phyloP scores from a whole-genome alignment of 2,329 filamentous ascomycete species.

The Corynespora cassiicola region DNA sequence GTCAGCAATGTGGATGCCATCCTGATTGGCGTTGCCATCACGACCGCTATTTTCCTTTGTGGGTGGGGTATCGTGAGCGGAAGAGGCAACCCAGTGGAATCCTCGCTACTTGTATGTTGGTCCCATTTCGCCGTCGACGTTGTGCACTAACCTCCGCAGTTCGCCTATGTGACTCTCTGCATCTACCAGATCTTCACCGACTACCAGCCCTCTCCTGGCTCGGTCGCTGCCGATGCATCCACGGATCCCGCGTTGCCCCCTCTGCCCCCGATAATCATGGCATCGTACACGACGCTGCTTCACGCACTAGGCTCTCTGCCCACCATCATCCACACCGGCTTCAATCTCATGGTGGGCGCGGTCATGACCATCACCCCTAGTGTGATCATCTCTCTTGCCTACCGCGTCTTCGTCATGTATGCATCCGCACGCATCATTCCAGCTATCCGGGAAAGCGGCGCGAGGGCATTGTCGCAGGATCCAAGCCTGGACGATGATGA shows the following conservation, averaged over 20 bases:
- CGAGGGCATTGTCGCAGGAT: slow-evolving; percentile 81
- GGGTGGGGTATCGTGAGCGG: slow-evolving; percentile 94
- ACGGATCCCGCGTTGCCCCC: slow-evolving; percentile 89
- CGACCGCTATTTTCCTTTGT: slow-evolving; percentile 89
- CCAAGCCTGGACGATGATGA: slow-evolving; percentile 86
- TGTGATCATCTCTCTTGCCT: slow-evolving; percentile 92
- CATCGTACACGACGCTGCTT: slow-evolving; percentile 90
- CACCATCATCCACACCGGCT: slow-evolving; percentile 79
- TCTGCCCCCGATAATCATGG: slow-evolving; percentile 98
- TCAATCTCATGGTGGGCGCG: slow-evolving; percentile 87
- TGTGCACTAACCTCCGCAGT: slow-evolving; percentile 52
- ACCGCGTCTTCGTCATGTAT: slow-evolving; percentile 94
- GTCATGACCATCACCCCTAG: slow-evolving; percentile 95
- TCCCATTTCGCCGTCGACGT: neutral
- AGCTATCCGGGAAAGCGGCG: slow-evolving; percentile 85
- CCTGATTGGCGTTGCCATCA: slow-evolving; percentile 90
- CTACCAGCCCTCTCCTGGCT: slow-evolving; percentile 77
- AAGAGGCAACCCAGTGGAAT: slow-evolving; percentile 93
- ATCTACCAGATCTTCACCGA: slow-evolving; percentile 99
- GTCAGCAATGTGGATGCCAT: slow-evolving; percentile 92
- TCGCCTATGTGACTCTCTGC: slow-evolving; percentile 97
- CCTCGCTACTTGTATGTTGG: slow-evolving; percentile 72
- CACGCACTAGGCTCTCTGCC: slow-evolving; percentile 85
- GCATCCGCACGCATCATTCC: slow-evolving; percentile 95
- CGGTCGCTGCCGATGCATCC: slow-evolving; percentile 61